A percentile compares a stretch with the other conserved stretches of the same genome.
phyloP scores from a whole-genome alignment of 1,139 yeast species.

The Kurtzmaniella quercitrusa region DNA sequence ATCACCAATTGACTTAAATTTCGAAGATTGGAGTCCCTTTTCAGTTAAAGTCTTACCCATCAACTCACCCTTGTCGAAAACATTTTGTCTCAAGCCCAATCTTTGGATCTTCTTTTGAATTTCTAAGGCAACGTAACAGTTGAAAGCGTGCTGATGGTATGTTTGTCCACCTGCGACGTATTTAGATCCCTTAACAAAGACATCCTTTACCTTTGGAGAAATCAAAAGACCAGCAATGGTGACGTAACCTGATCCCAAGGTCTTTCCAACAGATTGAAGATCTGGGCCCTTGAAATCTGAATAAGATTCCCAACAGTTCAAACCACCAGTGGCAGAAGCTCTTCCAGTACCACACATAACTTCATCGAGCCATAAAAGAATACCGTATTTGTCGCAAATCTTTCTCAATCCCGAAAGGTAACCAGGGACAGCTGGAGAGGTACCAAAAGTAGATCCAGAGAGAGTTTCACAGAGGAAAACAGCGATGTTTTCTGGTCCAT shows the following conservation, averaged over 20 bases:
- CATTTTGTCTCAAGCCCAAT: conserved; percentile 42
- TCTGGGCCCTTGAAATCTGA: conserved; percentile 50
- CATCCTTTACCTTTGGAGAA: conserved; percentile 45
- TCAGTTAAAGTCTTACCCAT: conserved; percentile 39
- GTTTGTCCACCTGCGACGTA: conserved; percentile 51
- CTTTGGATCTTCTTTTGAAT: conserved; percentile 48
- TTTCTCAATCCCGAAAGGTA: conserved; percentile 51
- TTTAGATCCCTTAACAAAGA: conserved; percentile 41
- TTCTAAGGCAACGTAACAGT: conserved; percentile 54
- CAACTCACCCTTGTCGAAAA: conserved; percentile 44
- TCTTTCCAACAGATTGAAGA: conserved; percentile 57
- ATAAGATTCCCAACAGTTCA: conserved; percentile 46
- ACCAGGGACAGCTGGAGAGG: conserved; percentile 52
- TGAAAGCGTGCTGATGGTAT: conserved; percentile 57
- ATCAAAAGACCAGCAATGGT: conserved; percentile 58
- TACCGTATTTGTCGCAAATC: conserved; percentile 54
- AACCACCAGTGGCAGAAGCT: conserved; percentile 22
- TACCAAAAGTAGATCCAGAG: conserved; percentile 56
- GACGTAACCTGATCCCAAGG: conserved; percentile 59
- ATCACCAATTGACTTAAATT: conserved; percentile 43
- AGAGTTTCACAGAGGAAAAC: conserved; percentile 55
- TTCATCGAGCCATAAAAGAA: conserved; percentile 54
- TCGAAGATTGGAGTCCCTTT: conserved; percentile 20
- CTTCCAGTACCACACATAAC: conserved; percentile 67
- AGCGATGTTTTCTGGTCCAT: conserved; percentile 50